Base-by-base conservation (phyloP, 2,329 filamentous ascomycete species). In the Colletotrichum caudatum region DNA sequence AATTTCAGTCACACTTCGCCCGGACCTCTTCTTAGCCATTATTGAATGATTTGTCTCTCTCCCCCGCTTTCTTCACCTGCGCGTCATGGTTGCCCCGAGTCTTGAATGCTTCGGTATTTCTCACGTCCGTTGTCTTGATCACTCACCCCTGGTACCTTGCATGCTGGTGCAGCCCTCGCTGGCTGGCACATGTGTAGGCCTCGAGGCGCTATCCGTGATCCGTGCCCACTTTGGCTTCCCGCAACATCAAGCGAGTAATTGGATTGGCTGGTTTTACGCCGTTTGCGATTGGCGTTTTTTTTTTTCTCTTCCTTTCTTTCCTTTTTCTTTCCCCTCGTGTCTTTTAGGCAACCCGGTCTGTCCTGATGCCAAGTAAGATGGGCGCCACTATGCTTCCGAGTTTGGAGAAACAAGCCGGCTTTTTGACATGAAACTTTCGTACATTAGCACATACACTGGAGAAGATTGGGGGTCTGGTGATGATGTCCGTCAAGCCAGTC, bases 101-200 rank as follows among this genome's bases (percentile, higher is more conserved):
- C 61, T 69, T 44, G 46, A 48, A 66, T 46, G n/a, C 37, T 54
- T 57, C 33, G 18, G 35, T 23, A 12, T 18, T 44, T 46, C 26
- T 60, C 35, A 18, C 62, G 16, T 23, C n/a, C 33, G 37, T 29
- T 26, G 26, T n/a, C 41, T 5, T 46, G 18, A 26, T 41, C 63
- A 54, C 69, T 54, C 68, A 59, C 69, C 69, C 69, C 69, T 71
- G 69, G 69, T 71, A 59, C 69, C 64, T 68, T 71, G 64, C 69
- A 71, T 68, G 46, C 26, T 33, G 53, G 53, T 67, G 64, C 41
- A 67, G 53, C 57, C 48, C 53, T 46, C 69, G 64, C 58, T 59
- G 58, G 63, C 64, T 64, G 64, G 44, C 58, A 63, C 51, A 62
- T 37, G 12, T 46, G 18, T n/a, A 33, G 58, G 64, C 29, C 41